Base-by-base conservation (phyloP, 345 rosid genomes). In the Rhodamnia argentea region DNA sequence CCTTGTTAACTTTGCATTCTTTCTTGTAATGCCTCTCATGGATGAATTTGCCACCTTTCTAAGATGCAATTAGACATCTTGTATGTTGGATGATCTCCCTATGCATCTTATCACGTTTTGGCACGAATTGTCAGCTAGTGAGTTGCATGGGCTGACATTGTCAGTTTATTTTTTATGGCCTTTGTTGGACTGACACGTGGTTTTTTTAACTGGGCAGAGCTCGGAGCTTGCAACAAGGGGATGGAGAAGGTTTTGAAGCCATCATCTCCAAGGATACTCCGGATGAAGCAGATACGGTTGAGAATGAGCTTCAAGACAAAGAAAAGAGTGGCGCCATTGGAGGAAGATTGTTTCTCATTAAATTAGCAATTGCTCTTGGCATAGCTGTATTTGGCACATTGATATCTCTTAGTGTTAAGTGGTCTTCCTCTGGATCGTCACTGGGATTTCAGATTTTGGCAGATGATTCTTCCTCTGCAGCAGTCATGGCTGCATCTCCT, bases 351-450 rank as follows among this genome's bases (percentile, higher is more conserved):
- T 93, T 96, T 83, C 90, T 95, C 20, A 85, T 90, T 47, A 91
- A 91, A 87, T 88, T 96, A 86, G 94, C 91, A 42, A 50, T 91
- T 40, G 95, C 88, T 40, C 52, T 95, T 87, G 96, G 92, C 2
- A 57, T 95, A 70, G 98, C 98, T 85, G 88, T 88, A 52, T 84
- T 90, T 16, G 32, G 94, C 83, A 93, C 98, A 52, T 51, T 90
- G 47, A 37, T 90, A 58, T 92, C 94, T 57, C 54, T 91, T 84
- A 86, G 83, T 84, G 83, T 90, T 42, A 94, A 89, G 75, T 82
- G 88, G 60, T 62, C 90, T 85, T 85, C 90, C 88, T 58, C 84
- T 86, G 94, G 93, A 82, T 89, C 95, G 83, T 87, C 92, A 13
- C 56, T 92, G 60, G 96, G 92, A 55, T 89, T 96, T 87, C 93